phyloP scores from a whole-genome alignment of 768 basidiomycete genomes.

The Tubosaeta brunneosetosa region DNA sequence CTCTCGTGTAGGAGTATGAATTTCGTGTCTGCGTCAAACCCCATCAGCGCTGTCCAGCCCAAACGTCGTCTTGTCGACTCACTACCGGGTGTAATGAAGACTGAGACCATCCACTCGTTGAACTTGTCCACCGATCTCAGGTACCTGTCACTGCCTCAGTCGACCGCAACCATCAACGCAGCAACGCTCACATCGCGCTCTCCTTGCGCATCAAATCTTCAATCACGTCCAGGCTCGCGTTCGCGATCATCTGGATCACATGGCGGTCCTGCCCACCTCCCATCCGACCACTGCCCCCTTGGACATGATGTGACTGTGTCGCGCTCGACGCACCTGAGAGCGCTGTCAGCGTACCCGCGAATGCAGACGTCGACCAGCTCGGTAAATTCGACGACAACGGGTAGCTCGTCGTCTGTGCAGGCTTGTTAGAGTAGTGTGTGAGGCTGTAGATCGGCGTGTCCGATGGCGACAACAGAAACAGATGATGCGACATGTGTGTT shows the following conservation, averaged over 20 bases:
- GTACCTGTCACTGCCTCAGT: conserved; percentile 59
- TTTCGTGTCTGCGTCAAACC: conserved; percentile 70
- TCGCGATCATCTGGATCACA: conserved; percentile 98
- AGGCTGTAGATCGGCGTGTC: conserved; percentile 83
- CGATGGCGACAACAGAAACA: conserved; percentile 80
- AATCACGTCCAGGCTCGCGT: conserved; percentile 90
- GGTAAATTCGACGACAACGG: conserved; percentile 80
- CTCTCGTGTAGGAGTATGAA: conserved; percentile 90
- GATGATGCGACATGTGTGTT: conserved; percentile 77
- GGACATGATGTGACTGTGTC: conserved; percentile 54
- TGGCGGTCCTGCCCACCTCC: conserved; percentile 85
- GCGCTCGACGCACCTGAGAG: conserved; percentile 80
- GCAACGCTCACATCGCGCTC: conserved; percentile 64
- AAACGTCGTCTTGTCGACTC: conserved; percentile 29
- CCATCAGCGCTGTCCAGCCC: conserved; percentile 17
- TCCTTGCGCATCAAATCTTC: conserved; percentile 90
- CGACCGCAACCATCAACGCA: conserved; percentile 2
- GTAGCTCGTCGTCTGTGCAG: conserved; percentile 51
- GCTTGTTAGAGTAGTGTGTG: conserved; percentile 78
- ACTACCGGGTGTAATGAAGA: conserved; percentile 95
- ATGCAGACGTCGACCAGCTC: conserved; percentile 88
- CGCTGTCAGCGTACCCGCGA: conserved; percentile 84
- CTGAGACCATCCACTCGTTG: conserved; percentile 98
- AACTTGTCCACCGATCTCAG: conserved; percentile 94
- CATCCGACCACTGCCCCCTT: conserved; percentile 61